These are phyloP conservation scores for Rhodotorula glutinis DNA, from an alignment of 1,284 basidiomycete genomes.

Conservation along the genomic window DNA sequence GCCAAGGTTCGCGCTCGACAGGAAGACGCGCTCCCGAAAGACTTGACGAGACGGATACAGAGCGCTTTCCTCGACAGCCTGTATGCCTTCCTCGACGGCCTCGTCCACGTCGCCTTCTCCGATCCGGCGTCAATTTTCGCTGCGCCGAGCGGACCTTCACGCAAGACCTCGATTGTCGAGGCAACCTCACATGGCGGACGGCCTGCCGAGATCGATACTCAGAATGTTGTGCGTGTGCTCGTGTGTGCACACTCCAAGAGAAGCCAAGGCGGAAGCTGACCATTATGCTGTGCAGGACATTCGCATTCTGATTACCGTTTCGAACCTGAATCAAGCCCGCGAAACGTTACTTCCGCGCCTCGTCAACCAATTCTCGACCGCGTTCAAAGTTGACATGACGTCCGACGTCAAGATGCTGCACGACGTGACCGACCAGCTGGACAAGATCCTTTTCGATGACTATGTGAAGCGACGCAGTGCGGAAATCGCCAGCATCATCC, in stretches of 20 bases:
- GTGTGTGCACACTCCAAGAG: no score
- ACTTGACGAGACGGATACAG: conserved; percentile 64
- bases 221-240: conserved; percentile 45
- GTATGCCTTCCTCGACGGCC: conserved; percentile 84
- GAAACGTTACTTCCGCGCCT: conserved; percentile 70
- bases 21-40: conserved; percentile 42
- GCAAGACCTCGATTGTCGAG: conserved; percentile 26
- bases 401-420: conserved; percentile 74
- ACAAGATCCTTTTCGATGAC: conserved; percentile 80
- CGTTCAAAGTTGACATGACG: conserved; percentile 70
- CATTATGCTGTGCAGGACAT: no score
- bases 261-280: no score
- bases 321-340: conserved; percentile 78
- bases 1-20: conserved; percentile 4
- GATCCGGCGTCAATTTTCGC: conserved; percentile 49
- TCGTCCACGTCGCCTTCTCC: conserved; percentile 76
- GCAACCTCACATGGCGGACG: conserved; percentile 36
- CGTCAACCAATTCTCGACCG: conserved; percentile 72
- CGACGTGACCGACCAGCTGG: conserved; percentile 75
- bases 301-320: conserved; percentile 81
- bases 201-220: conserved; percentile 45
- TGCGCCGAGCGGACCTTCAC: not conserved
- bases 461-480: conserved; percentile 76
- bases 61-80: conserved; percentile 83
- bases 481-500: conserved; percentile 65